A percentile compares a stretch with the other conserved stretches of the same genome.
Conservation (phyloP, 2,329 filamentous ascomycete genomes). For the Penicillium sp. region DNA sequence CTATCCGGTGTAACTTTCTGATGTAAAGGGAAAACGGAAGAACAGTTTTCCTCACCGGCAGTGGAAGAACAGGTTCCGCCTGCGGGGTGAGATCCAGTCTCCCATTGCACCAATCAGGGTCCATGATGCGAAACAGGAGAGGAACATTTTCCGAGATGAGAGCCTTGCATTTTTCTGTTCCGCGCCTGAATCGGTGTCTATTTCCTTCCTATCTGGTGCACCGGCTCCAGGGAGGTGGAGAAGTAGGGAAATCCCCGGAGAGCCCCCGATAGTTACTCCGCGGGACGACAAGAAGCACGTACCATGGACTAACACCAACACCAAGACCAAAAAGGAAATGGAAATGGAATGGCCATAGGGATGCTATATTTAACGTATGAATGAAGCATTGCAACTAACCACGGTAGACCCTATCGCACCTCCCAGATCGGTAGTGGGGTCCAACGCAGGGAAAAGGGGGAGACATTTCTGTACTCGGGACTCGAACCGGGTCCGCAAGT, state of each 20-base stretch:
- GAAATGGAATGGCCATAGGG: background rate
- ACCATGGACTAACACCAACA: background rate
- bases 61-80: constrained; percentile 23
- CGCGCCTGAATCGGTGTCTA: constrained; percentile 1
- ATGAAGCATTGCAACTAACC: constrained; percentile 4
- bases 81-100: constrained; percentile 24
- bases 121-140: constrained; percentile 8
- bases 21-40: background rate
- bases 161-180: constrained; percentile 23
- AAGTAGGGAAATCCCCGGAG: background rate
- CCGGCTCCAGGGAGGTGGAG: background rate
- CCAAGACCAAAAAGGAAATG: background rate
- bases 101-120: constrained; percentile 24
- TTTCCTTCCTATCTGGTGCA: constrained; percentile 14
- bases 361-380: constrained; percentile 1
- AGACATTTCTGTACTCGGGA: background rate
- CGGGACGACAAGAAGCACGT: background rate
- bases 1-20: background rate
- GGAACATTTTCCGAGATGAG: constrained; percentile 27
- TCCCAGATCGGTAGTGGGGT: background rate
- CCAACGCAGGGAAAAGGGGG: constrained; percentile 5
- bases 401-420: constrained; percentile 1
- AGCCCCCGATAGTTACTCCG: constrained; percentile 1
- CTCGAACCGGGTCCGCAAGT: background rate
- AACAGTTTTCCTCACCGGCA: constrained; percentile 24